Percentiles rank a stretch among this genome's conserved stretches.
Evolutionary conservation across 129 eudicot genomes (phyloP).

Genomic region (Lactuca sativa): DNA sequence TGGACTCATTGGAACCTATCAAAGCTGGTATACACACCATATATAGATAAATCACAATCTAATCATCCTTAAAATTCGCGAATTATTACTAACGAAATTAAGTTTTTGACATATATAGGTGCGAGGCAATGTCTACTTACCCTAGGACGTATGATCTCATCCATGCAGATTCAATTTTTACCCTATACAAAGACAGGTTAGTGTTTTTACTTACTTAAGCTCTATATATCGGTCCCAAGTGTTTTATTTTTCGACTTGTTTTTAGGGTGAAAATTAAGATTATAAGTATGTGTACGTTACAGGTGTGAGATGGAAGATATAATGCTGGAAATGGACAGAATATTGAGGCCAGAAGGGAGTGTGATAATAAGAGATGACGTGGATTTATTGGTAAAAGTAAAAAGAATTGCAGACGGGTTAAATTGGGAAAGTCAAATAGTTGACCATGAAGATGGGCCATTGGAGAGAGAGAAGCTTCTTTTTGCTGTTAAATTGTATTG

Average conservation of each 20-base stretch:
- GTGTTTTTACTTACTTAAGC: too few species aligned
- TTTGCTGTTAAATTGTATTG: constrained; percentile 89
- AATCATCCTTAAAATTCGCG: background rate
- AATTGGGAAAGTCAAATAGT: constrained; percentile 89
- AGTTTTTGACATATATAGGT: constrained; percentile 47
- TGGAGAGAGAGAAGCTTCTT: constrained; percentile 85
- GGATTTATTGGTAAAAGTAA: constrained; percentile 68
- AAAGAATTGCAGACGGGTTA: constrained; percentile 72
- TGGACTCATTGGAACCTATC: constrained; percentile 91
- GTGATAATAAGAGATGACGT: constrained; percentile 86
- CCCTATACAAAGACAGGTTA: constrained; percentile 77
- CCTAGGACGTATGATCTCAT: constrained; percentile 92
- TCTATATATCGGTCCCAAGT: too few species aligned
- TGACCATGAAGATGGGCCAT: constrained; percentile 97
- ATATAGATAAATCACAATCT: background rate
- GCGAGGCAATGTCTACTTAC: constrained; percentile 99
- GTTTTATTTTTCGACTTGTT: too few species aligned
- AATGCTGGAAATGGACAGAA: constrained; percentile 89
- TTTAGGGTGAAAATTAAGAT: background rate
- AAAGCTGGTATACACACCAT: constrained; percentile 68
- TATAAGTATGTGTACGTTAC: background rate
- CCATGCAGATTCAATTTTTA: constrained; percentile 82
- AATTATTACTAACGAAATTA: background rate
- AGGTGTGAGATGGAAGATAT: constrained; percentile 99
- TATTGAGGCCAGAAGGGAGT: constrained; percentile 90